phyloP scores from a whole-genome alignment of 306 rosid genomes.

The Cucurbita argyrosperma region DNA sequence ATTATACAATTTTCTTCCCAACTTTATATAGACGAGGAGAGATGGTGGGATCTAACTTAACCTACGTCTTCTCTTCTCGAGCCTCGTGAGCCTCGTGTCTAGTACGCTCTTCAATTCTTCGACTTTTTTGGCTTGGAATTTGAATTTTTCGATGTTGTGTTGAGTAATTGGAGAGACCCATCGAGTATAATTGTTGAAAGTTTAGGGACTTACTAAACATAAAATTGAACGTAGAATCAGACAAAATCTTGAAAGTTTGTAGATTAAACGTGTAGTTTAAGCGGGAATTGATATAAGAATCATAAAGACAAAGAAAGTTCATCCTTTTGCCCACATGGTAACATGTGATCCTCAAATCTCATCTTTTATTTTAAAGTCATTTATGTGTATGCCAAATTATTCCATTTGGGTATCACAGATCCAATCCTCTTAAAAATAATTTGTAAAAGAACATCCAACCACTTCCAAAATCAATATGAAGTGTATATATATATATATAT shows the following conservation, averaged over 20 bases:
- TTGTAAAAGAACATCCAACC: neutral
- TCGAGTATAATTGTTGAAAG: too few relatives aligned
- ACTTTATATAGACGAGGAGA: neutral
- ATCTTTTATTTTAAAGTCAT: constrained; percentile 4
- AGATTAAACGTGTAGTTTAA: too few relatives aligned
- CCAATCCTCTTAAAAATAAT: neutral
- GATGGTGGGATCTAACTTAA: neutral
- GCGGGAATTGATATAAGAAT: too few relatives aligned
- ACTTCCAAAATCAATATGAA: neutral
- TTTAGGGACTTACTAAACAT: too few relatives aligned
- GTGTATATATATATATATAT: neutral
- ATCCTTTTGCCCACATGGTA: constrained; percentile 5
- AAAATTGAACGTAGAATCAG: accelerated
- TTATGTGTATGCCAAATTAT: neutral
- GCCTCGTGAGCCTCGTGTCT: too few relatives aligned
- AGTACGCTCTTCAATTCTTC: too few relatives aligned
- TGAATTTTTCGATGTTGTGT: too few relatives aligned
- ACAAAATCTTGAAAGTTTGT: too few relatives aligned
- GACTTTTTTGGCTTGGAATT: too few relatives aligned
- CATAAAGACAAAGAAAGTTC: neutral
- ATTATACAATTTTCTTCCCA: neutral
- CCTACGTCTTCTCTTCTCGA: too few relatives aligned
- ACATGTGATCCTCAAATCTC: constrained; percentile 5
- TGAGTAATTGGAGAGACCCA: too few relatives aligned
- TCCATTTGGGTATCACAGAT: neutral